Evolutionary conservation across 1,139 yeast species (phyloP).

Genomic region (Nadsonia commutata): DNA sequence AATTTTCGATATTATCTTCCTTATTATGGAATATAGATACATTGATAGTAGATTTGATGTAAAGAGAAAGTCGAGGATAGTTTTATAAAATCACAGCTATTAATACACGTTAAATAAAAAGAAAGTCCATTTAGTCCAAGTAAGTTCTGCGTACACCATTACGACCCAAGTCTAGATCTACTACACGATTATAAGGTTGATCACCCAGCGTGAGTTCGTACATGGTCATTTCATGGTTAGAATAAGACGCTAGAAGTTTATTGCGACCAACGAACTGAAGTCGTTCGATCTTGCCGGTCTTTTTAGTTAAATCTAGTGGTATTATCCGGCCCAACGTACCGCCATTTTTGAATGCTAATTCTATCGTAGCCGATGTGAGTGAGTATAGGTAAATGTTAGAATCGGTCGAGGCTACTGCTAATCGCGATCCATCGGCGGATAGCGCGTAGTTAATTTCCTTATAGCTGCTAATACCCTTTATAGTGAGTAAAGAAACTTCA

Average conservation of each 20-base stretch:
- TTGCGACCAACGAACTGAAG: not conserved
- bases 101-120: no score
- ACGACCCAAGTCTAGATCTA: no score
- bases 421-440: not conserved
- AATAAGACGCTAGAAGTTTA: not conserved
- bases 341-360: not conserved
- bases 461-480: not conserved
- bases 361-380: not conserved
- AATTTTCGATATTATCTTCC: no score
- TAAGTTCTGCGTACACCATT: no score
- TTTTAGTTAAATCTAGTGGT: not conserved
- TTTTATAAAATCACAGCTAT: no score
- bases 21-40: no score
- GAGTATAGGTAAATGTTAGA: not conserved
- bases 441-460: not conserved
- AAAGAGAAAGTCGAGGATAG: no score
- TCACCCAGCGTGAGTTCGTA: no score
- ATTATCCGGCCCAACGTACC: not conserved
- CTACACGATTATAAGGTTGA: no score
- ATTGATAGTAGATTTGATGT: no score
- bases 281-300: not conserved
- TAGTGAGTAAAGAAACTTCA: not conserved
- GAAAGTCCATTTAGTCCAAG: no score
- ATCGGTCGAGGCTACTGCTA: not conserved
- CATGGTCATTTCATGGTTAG: no score